Conservation (phyloP, 305 asterid genomes). For the Rubia peregrina region DNA sequence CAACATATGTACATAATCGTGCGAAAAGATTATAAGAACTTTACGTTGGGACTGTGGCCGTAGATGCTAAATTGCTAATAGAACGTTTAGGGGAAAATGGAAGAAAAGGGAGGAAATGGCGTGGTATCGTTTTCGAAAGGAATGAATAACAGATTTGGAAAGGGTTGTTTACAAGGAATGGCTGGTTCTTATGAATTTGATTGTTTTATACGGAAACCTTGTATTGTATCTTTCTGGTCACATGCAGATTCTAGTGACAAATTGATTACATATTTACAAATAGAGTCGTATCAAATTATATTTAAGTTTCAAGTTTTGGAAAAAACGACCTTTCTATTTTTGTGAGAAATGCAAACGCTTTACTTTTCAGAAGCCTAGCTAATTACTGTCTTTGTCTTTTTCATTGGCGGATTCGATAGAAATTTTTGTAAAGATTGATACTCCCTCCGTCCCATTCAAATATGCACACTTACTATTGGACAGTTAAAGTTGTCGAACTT, state of each 20-base stretch:
- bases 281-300: too few relatives aligned
- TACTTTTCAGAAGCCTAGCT: not conserved
- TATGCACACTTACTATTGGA: too few relatives aligned
- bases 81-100: too few relatives aligned
- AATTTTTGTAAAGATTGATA: too few relatives aligned
- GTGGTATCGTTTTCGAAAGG: conserved; percentile 9
- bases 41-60: too few relatives aligned
- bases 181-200: conserved; percentile 13
- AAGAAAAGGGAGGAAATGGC: not conserved
- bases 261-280: not conserved
- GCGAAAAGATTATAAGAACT: too few relatives aligned
- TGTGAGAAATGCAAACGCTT: not conserved
- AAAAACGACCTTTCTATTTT: not conserved
- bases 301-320: too few relatives aligned
- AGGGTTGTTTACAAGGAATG: not conserved
- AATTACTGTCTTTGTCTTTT: not conserved
- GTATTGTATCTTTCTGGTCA: conserved; percentile 1
- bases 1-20: too few relatives aligned
- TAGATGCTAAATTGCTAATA: too few relatives aligned
- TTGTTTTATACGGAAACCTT: conserved; percentile 17
- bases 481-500: too few relatives aligned
- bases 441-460: too few relatives aligned
- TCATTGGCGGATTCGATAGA: not conserved
- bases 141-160: conserved; percentile 1
- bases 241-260: conserved; percentile 2